phyloP scores from a whole-genome alignment of 192 early-diverging fungal species.

The Chytriomyces confervae region DNA sequence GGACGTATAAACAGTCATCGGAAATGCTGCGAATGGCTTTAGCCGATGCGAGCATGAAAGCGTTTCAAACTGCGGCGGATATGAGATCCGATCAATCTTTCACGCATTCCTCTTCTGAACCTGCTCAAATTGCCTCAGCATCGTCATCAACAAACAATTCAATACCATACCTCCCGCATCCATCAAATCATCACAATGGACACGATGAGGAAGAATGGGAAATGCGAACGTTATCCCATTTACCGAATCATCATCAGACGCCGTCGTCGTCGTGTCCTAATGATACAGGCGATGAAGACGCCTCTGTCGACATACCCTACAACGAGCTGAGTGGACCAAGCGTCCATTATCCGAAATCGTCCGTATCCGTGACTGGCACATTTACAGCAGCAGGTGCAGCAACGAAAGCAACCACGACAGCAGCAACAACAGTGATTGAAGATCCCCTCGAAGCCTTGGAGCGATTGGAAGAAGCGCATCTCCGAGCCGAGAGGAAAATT shows the following conservation, averaged over 20 bases:
- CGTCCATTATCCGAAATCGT: too few species aligned
- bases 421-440: neutral
- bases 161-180: neutral
- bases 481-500: neutral
- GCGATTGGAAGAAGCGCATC: neutral
- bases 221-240: neutral
- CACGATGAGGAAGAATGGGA: neutral
- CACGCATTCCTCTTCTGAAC: neutral
- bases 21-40: neutral
- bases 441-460: neutral
- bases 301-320: neutral
- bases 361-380: too few species aligned
- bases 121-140: neutral
- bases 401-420: neutral
- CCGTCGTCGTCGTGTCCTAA: neutral
- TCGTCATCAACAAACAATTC: conserved; percentile 1
- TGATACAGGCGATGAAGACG: neutral
- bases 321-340: too few species aligned
- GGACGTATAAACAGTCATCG: neutral
- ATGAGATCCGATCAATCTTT: neutral
- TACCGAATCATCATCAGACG: neutral
- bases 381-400: neutral
- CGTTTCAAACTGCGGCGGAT: neutral
- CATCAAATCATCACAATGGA: neutral
- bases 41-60: neutral